phyloP scores from a whole-genome alignment of 306 rosid genomes.

The Arachis hypogaea region DNA sequence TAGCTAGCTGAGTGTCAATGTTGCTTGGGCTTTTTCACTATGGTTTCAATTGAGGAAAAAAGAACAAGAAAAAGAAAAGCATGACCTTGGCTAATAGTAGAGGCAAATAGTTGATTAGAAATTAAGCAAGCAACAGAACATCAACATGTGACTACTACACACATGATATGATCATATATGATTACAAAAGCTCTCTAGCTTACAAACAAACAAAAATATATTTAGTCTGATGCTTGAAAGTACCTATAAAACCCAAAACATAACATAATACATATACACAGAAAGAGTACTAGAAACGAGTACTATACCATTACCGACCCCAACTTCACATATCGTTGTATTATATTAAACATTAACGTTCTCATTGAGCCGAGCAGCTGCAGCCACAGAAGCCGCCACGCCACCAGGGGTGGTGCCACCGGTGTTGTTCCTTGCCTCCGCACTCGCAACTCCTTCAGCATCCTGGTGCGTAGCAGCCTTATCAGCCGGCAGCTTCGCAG shows the following conservation, averaged over 20 bases:
- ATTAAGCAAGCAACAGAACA: no score
- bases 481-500: conserved; percentile 52
- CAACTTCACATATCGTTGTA: no score
- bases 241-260: neutral
- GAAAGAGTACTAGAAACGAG: neutral
- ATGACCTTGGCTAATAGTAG: no score
- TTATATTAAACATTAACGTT: conserved; percentile 3
- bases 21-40: no score
- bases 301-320: no score
- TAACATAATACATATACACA: neutral
- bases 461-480: conserved; percentile 61
- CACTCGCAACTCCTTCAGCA: conserved; percentile 62
- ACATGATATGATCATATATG: no score
- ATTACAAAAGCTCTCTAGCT: no score
- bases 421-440: conserved; percentile 68
- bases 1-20: no score
- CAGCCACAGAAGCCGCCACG: conserved; percentile 64
- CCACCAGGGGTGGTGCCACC: conserved; percentile 57
- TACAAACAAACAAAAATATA: neutral
- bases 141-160: no score
- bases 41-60: no score
- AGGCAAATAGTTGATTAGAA: no score
- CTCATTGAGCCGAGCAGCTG: conserved; percentile 74
- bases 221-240: neutral
- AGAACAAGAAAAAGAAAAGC: no score